Conservation (phyloP, 2,329 filamentous ascomycete genomes). For the Colletotrichum gloeosporioides region DNA sequence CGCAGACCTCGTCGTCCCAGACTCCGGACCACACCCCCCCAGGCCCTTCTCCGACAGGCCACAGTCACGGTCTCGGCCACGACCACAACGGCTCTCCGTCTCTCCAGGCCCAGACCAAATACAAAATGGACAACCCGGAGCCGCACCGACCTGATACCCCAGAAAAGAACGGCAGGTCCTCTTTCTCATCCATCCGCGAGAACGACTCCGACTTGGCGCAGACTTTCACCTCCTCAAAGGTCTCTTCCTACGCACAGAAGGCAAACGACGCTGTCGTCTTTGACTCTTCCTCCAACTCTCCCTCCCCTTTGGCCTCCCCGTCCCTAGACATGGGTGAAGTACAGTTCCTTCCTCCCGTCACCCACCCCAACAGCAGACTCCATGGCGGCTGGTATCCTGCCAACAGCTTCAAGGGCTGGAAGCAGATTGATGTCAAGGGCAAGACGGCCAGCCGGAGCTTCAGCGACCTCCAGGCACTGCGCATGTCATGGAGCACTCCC, state of each 20-base stretch:
- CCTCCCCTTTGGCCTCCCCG: slow-evolving; percentile 30
- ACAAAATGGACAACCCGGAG: slow-evolving; percentile 33
- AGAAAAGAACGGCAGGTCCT: slow-evolving; percentile 52
- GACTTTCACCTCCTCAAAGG: slow-evolving; percentile 67
- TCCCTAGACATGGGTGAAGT: slow-evolving; percentile 40
- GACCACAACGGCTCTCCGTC: not conserved
- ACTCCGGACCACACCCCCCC: slow-evolving; percentile 32
- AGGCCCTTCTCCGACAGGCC: slow-evolving; percentile 34
- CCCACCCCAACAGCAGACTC: slow-evolving; percentile 60
- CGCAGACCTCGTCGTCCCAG: slow-evolving; percentile 13
- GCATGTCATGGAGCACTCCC: slow-evolving; percentile 58
- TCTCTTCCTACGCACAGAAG: slow-evolving; percentile 60
- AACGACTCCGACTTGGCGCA: slow-evolving; percentile 64
- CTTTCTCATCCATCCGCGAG: slow-evolving; percentile 68
- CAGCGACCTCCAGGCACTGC: slow-evolving; percentile 62
- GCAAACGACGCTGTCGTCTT: slow-evolving; percentile 55
- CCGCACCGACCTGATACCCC: slow-evolving; percentile 31
- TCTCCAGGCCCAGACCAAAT: slow-evolving; percentile 6
- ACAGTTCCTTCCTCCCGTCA: slow-evolving; percentile 57
- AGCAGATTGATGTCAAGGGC: slow-evolving; percentile 64
- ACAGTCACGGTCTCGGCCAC: not conserved
- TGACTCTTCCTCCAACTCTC: slow-evolving; percentile 53
- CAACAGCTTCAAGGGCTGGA: slow-evolving; percentile 67
- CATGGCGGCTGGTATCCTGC: slow-evolving; percentile 65
- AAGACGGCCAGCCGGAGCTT: slow-evolving; percentile 66